Evolutionary conservation across 2,329 filamentous ascomycete genomes (phyloP), one percentile per base, ranked within the genome.

Genomic region (Didymella exigua): DNA sequence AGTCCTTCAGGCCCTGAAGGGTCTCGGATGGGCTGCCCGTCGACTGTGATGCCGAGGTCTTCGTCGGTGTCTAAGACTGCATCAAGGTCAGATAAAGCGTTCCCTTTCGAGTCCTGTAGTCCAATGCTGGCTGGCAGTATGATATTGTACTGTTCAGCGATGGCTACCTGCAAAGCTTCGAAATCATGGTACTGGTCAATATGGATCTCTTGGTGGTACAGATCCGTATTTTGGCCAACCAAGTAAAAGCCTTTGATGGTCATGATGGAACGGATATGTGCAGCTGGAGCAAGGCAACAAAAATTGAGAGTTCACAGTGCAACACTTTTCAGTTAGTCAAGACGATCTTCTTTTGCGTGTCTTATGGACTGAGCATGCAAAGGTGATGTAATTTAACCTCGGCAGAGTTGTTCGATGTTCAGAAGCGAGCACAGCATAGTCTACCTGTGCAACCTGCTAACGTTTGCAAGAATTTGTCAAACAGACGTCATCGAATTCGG

Each of bases 161-260:
- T 41, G 27, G 59, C 49, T 19, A 61, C 34, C 27, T 61, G 59
- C 27, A 61, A 14, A n/a, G 59, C 53, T 29, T 56, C 56, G 13
- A 61, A 61, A 30, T 61, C 56, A 41, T 61, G 56, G 33, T 56
- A 61, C 6, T 59, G 59, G 9, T 59, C 59, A 19, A 61, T 59
- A 18, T 57, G 52, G 13, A 61, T 59, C 16, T 61, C 59, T 43
- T 61, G 59, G 10, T 47, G 59, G 38, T 56, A 61, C 27, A 61
- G 33, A 26, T 51, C 45, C 16, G 59, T 61, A 34, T 46, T 51
- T n/a, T 59, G 59, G 16, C 59, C 59, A 5, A 61, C 47, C 11
- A 61, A 49, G 43, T 61, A 57, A 21, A 61, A 61, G 38, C 56
- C 36, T 54, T 61, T 61, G 56, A 59, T 54, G 23, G 59, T 59